Percentiles rank a stretch among this genome's conserved stretches.
These are phyloP conservation scores for Guadua angustifolia DNA, from an alignment of 176 grass and related monocot species.

Conservation along the genomic window DNA sequence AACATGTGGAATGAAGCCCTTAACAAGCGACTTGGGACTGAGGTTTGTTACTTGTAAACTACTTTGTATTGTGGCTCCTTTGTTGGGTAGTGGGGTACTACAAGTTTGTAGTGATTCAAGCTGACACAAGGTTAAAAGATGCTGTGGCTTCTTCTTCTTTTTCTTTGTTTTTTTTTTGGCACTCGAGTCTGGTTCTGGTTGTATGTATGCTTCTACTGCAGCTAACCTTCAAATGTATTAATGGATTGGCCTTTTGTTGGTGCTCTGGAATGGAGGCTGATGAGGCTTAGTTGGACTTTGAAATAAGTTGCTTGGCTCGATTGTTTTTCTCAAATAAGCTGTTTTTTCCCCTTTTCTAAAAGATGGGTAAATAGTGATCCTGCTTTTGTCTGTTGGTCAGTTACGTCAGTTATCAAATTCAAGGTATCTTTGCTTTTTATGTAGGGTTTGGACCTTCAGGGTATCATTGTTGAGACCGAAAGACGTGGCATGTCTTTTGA, in stretches of 20 bases:
- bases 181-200: conserved; percentile 5
- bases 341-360: neutral
- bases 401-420: conserved; percentile 39
- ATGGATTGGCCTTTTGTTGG: neutral
- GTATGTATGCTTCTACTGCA: neutral
- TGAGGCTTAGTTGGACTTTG: neutral
- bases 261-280: neutral
- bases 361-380: neutral
- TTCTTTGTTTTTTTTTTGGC: neutral
- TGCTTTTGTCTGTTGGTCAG: neutral
- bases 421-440: conserved; percentile 31
- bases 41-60: conserved; percentile 54
- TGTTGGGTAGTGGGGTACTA: neutral
- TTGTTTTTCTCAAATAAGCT: conserved; percentile 19
- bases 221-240: conserved; percentile 3
- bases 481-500: conserved; percentile 92
- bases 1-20: conserved; percentile 99
- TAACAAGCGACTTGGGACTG: conserved; percentile 92
- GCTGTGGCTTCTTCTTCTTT: conserved; percentile 21
- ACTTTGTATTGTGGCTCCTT: conserved; percentile 7
- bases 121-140: neutral
- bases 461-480: conserved; percentile 84
- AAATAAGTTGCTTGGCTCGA: conserved; percentile 1
- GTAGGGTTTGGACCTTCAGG: conserved; percentile 84
- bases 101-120: conserved; percentile 24